Conservation (phyloP, 2,329 filamentous ascomycete species). For the Trichophyton mentagrophytes region DNA sequence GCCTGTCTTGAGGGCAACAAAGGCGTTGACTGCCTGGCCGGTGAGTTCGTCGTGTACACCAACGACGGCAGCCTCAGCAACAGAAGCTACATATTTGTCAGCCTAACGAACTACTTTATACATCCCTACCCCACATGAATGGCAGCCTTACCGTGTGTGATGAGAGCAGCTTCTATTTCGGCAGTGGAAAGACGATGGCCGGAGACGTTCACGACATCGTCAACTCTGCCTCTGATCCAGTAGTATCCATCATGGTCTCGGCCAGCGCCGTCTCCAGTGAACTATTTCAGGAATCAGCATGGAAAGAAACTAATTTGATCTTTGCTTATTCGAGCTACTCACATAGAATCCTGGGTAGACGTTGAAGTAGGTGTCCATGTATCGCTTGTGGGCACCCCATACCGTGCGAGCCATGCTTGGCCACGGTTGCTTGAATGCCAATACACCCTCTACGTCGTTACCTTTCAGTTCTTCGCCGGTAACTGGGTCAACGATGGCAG, state of each 20-base stretch:
- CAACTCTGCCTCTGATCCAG: constrained; percentile 97
- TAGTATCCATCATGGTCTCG: constrained; percentile 98
- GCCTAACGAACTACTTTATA: constrained; percentile 1
- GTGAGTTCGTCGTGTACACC: constrained; percentile 88
- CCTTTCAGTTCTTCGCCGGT: constrained; percentile 86
- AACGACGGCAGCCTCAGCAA: constrained; percentile 91
- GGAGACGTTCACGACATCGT: constrained; percentile 96
- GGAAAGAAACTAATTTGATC: not conserved
- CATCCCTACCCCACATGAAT: too few relatives aligned
- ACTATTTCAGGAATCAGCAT: constrained; percentile 22
- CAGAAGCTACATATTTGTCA: constrained; percentile 39
- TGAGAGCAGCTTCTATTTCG: constrained; percentile 91
- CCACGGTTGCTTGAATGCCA: constrained; percentile 96
- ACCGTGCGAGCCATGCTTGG: constrained; percentile 97
- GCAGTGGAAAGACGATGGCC: constrained; percentile 93
- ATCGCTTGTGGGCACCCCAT: constrained; percentile 94
- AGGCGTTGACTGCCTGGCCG: constrained; percentile 93
- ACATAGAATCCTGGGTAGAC: constrained; percentile 98
- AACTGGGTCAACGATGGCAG: constrained; percentile 91
- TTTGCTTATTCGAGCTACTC: constrained; percentile 31
- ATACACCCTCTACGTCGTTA: constrained; percentile 92
- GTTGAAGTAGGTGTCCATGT: constrained; percentile 96
- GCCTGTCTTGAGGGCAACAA: constrained; percentile 81
- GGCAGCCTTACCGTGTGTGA: constrained; percentile 60
- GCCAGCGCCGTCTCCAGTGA: constrained; percentile 67